A percentile compares a stretch with the other conserved stretches of the same genome.
Conservation (phyloP, 2,329 filamentous ascomycete genomes). For the Drechslera avenae region DNA sequence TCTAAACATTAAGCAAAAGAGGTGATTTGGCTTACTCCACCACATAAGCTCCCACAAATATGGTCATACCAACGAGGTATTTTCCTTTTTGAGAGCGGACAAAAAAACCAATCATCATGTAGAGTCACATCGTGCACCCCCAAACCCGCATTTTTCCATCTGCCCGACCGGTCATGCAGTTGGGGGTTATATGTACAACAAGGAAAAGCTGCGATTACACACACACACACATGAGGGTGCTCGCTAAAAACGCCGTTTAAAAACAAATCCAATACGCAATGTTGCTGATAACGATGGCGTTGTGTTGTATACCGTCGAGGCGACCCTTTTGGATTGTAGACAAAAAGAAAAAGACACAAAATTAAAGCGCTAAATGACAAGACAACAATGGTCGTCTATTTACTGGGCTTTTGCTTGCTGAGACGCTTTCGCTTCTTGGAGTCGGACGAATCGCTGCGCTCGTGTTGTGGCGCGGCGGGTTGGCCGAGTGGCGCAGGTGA, state of each 20-base stretch:
- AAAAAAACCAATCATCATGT: constrained; percentile 24
- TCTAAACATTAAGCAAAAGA: constrained; percentile 15
- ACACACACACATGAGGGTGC: not conserved
- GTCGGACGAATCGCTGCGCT: constrained; percentile 40
- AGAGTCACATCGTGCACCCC: constrained; percentile 8
- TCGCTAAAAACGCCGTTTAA: constrained; percentile 6
- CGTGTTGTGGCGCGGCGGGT: constrained; percentile 22
- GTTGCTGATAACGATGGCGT: no score
- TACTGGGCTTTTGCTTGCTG: constrained; percentile 41
- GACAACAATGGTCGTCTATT: constrained; percentile 15
- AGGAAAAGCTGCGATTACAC: constrained; percentile 1
- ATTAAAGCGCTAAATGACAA: constrained; percentile 10
- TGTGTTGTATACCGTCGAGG: no score
- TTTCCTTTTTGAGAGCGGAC: constrained; percentile 13
- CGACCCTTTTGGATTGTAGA: not conserved
- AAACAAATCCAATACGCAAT: constrained; percentile 4
- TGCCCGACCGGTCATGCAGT: constrained; percentile 5
- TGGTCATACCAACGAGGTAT: constrained; percentile 1
- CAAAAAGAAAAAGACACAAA: not conserved
- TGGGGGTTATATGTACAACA: constrained; percentile 23
- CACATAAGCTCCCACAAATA: constrained; percentile 5
- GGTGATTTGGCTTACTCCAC: constrained; percentile 5
- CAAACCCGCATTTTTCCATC: constrained; percentile 1
- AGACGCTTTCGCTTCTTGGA: constrained; percentile 46
- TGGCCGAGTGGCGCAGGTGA: constrained; percentile 41